Evolutionary conservation across 2,329 filamentous ascomycete species (phyloP).

Genomic region (Botrytis paeoniae): DNA sequence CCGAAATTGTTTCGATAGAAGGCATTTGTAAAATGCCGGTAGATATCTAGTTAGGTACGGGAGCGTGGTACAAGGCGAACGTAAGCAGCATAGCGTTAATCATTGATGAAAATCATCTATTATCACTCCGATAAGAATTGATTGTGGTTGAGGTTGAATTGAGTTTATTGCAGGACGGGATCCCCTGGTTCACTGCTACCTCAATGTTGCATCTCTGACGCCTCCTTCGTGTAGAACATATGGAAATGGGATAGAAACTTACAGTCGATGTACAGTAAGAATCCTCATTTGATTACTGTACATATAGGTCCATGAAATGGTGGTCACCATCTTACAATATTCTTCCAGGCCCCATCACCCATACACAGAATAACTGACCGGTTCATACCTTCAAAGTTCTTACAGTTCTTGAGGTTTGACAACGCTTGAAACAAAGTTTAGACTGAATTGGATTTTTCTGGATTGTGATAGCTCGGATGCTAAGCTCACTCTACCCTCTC

Average conservation of each 20-base stretch:
- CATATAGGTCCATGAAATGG: neutral
- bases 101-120: slow-evolving; percentile 3
- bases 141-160: neutral
- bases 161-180: neutral
- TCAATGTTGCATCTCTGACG: slow-evolving; percentile 12
- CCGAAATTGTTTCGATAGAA: neutral
- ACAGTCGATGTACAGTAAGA: neutral
- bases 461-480: neutral
- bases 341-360: neutral
- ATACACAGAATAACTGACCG: neutral
- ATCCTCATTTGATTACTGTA: slow-evolving; percentile 4
- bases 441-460: neutral
- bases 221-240: neutral
- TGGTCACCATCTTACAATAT: neutral
- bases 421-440: slow-evolving; percentile 2
- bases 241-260: neutral
- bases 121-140: slow-evolving; percentile 8
- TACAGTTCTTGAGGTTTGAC: neutral
- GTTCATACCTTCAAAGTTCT: neutral
- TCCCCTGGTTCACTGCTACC: neutral
- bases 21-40: slow-evolving; percentile 5
- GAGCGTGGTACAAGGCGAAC: neutral
- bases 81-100: slow-evolving; percentile 9
- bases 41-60: neutral
- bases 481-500: slow-evolving; percentile 6